Percentiles rank a stretch among this genome's conserved stretches.
Conservation (phyloP, 2,329 filamentous ascomycete species). For the Tricladium varicosporioides region DNA sequence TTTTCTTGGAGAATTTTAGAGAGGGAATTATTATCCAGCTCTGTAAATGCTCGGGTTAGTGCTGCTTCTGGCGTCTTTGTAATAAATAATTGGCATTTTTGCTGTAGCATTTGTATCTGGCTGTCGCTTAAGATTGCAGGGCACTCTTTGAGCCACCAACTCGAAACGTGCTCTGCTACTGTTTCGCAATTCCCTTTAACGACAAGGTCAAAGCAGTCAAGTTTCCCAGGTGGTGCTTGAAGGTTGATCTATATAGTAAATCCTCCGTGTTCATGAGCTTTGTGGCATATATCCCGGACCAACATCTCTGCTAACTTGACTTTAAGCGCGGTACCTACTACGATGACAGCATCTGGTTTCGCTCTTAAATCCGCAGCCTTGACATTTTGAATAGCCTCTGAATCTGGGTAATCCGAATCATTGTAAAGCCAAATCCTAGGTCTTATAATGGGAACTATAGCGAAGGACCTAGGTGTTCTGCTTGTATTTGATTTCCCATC, state of each 20-base stretch:
- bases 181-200: slow-evolving; percentile 82
- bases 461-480: background rate
- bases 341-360: slow-evolving; percentile 82
- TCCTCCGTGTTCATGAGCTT: slow-evolving; percentile 74
- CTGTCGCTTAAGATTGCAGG: slow-evolving; percentile 15
- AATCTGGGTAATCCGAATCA: slow-evolving; percentile 81
- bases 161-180: slow-evolving; percentile 52
- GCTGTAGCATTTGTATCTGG: slow-evolving; percentile 15
- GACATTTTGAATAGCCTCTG: slow-evolving; percentile 87
- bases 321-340: slow-evolving; percentile 90
- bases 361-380: slow-evolving; percentile 77
- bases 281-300: slow-evolving; percentile 81
- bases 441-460: slow-evolving; percentile 10
- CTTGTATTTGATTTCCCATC: slow-evolving; percentile 3
- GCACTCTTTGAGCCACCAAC: slow-evolving; percentile 13
- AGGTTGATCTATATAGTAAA: slow-evolving; percentile 91
- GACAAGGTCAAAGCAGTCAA: slow-evolving; percentile 86
- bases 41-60: slow-evolving; percentile 9
- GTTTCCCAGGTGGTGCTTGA: slow-evolving; percentile 65
- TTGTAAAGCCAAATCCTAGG: slow-evolving; percentile 88
- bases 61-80: slow-evolving; percentile 10
- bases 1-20: slow-evolving; percentile 12
- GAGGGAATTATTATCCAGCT: slow-evolving; percentile 13
- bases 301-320: slow-evolving; percentile 85
- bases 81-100: slow-evolving; percentile 16